Percentiles rank a stretch among this genome's conserved stretches.
Conservation (phyloP, 2,329 filamentous ascomycete species). For the Magnaporthiopsis poae region DNA sequence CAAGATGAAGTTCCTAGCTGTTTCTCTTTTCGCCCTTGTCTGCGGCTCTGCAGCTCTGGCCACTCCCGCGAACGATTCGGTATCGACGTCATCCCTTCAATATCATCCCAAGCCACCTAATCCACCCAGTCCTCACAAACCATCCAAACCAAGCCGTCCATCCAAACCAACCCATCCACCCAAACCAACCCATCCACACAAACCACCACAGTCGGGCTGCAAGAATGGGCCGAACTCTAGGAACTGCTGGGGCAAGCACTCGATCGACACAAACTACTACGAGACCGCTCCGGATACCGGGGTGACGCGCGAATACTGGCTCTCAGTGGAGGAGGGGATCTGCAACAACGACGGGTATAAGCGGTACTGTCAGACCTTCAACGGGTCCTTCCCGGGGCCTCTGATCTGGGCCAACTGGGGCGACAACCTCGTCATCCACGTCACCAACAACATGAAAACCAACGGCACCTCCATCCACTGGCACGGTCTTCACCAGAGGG, state of each 20-base stretch:
- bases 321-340: conserved; percentile 28
- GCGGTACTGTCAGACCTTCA: conserved; percentile 45
- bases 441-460: conserved; percentile 41
- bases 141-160: too few relatives aligned
- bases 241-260: conserved; percentile 37
- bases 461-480: conserved; percentile 26
- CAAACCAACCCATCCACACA: not conserved
- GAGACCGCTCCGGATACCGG: conserved; percentile 34
- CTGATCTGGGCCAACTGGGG: conserved; percentile 64
- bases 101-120: not conserved
- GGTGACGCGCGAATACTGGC: conserved; percentile 39
- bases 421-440: conserved; percentile 58
- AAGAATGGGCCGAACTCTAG: conserved; percentile 20
- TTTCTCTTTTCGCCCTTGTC: not conserved
- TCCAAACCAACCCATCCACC: too few relatives aligned
- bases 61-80: not conserved
- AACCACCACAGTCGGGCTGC: conserved; percentile 5
- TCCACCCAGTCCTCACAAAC: not conserved
- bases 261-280: conserved; percentile 37
- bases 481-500: conserved; percentile 25
- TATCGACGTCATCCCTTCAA: not conserved
- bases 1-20: conserved; percentile 5
- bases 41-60: conserved; percentile 2
- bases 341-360: conserved; percentile 35
- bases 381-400: conserved; percentile 65